Evolutionary conservation across 2,329 filamentous ascomycete genomes (phyloP).

Genomic region (Lachnellula occidentalis): DNA sequence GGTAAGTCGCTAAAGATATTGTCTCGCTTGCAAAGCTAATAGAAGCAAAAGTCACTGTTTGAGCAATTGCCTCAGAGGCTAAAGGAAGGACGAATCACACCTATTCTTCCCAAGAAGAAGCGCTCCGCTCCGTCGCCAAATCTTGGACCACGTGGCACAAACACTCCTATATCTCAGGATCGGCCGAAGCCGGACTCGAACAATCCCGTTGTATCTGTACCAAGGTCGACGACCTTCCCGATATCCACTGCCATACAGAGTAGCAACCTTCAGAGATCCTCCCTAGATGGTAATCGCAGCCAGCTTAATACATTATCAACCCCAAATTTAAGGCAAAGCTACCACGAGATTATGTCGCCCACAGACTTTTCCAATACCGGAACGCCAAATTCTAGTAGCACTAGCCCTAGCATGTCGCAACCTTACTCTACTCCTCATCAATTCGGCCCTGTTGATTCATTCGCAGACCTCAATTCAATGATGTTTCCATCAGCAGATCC

Average conservation of each 20-base stretch:
- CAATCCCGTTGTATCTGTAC: constrained; percentile 4
- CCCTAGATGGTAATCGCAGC: constrained; percentile 27
- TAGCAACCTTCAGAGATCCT: constrained; percentile 17
- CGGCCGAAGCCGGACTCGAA: constrained; percentile 4
- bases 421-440: constrained; percentile 27
- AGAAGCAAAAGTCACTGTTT: constrained; percentile 61
- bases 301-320: constrained; percentile 22
- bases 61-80: constrained; percentile 73
- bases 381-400: constrained; percentile 23
- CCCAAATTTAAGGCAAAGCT: constrained; percentile 25
- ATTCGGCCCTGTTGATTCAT: constrained; percentile 28
- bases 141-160: constrained; percentile 28
- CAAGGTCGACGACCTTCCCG: constrained; percentile 28
- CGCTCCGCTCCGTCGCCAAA: constrained; percentile 46
- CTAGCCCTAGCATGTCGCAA: constrained; percentile 14
- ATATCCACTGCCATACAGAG: constrained; percentile 24
- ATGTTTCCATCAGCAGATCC: constrained; percentile 79
- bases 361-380: constrained; percentile 23
- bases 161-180: constrained; percentile 26
- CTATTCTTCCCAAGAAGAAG: constrained; percentile 45
- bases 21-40: constrained; percentile 15
- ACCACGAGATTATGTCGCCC: constrained; percentile 24
- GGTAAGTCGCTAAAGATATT: constrained; percentile 44
- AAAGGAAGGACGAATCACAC: constrained; percentile 42
- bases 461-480: constrained; percentile 68